These are phyloP conservation scores for Puccinellia tenuiflora DNA, from an alignment of 176 grass and related monocot genomes.

Conservation along the genomic window DNA sequence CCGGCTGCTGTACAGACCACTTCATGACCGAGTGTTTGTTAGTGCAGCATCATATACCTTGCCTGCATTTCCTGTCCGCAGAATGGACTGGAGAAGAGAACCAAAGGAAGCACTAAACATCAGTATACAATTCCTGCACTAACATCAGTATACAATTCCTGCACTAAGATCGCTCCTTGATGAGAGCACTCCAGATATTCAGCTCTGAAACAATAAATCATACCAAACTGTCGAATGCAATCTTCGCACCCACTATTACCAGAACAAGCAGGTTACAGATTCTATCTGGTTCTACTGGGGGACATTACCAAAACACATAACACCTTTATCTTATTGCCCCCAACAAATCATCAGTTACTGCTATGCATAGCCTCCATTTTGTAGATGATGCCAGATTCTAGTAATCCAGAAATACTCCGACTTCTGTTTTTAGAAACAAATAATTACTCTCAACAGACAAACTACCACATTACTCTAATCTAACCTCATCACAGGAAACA, in stretches of 20 bases:
- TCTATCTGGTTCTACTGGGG: neutral
- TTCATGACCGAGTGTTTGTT: neutral
- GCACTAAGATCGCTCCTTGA: neutral
- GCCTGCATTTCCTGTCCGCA: neutral
- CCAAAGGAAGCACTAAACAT: neutral
- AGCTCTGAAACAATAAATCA: neutral
- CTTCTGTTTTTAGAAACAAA: neutral
- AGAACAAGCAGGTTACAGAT: neutral
- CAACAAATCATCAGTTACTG: neutral
- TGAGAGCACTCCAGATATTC: neutral
- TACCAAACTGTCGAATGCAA: neutral
- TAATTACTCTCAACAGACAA: neutral
- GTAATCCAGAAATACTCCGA: neutral
- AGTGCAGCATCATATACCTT: neutral
- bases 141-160: neutral
- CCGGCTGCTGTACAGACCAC: no score
- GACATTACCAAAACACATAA: neutral
- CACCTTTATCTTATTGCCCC: no score
- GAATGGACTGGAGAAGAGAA: neutral
- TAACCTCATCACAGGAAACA: neutral
- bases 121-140: neutral
- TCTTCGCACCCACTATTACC: neutral
- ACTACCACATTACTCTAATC: neutral
- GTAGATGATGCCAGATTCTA: neutral
- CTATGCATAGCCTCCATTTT: neutral